These are phyloP conservation scores for Phanerodontia chrysosporium DNA, from an alignment of 768 basidiomycete species.

Conservation along the genomic window DNA sequence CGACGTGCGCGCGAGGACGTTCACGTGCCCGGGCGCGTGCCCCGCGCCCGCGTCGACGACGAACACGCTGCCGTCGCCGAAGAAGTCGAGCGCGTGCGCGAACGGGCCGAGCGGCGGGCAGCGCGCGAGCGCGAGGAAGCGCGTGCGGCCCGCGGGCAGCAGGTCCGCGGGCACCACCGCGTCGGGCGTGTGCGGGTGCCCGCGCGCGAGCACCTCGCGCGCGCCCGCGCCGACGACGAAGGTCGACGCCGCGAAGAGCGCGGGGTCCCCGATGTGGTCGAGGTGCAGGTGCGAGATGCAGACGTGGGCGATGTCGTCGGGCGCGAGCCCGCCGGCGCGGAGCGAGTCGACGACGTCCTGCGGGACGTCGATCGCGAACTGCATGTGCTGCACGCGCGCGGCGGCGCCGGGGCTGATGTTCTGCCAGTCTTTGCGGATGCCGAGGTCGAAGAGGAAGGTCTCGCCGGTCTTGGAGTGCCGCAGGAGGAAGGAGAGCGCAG, in stretches of 20 bases:
- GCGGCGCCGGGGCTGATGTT: neutral
- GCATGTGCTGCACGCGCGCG: conserved; percentile 25
- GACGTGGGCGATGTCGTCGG: conserved; percentile 29
- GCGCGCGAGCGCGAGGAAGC: neutral
- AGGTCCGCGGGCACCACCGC: conserved; percentile 32
- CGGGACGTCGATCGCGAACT: conserved; percentile 46
- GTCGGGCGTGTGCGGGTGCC: conserved; percentile 39
- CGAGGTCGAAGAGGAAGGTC: conserved; percentile 49
- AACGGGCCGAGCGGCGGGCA: neutral
- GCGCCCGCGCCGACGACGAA: conserved; percentile 46
- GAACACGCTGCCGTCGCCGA: neutral
- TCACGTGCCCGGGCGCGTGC: neutral
- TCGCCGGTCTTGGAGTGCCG: conserved; percentile 39
- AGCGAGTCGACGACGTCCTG: conserved; percentile 42
- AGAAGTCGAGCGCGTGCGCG: neutral
- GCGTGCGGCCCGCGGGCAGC: conserved; percentile 26
- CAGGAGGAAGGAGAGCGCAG: conserved; percentile 51
- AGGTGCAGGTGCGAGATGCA: conserved; percentile 54
- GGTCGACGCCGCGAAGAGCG: conserved; percentile 39
- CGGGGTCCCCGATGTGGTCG: conserved; percentile 49
- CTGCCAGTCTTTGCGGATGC: conserved; percentile 34
- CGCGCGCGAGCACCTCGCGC: conserved; percentile 30
- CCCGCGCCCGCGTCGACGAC: conserved; percentile 20
- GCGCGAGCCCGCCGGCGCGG: conserved; percentile 37
- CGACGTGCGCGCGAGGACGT: conserved; percentile 3